Conservation (phyloP, 495 filamentous ascomycete species). For the Hypoxylon crocopeplum region DNA sequence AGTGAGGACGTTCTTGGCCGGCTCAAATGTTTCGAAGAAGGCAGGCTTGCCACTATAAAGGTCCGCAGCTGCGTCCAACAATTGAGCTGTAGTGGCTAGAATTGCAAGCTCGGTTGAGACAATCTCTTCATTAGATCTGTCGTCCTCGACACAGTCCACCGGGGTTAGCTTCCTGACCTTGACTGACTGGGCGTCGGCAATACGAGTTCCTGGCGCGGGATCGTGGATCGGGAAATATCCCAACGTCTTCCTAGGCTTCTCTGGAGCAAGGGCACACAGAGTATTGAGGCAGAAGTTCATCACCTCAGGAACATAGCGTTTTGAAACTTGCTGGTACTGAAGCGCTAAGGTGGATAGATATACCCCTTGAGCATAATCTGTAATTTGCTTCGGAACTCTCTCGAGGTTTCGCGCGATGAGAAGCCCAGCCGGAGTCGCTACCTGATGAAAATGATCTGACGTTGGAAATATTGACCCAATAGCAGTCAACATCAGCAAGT, state of each 20-base stretch:
- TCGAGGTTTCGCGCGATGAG: slow-evolving; percentile 84
- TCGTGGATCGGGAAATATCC: slow-evolving; percentile 70
- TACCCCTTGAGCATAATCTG: slow-evolving; percentile 74
- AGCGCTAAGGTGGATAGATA: slow-evolving; percentile 78
- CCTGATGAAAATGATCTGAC: slow-evolving; percentile 94
- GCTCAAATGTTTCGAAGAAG: slow-evolving; percentile 75
- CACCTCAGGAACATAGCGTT: slow-evolving; percentile 87
- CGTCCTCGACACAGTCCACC: slow-evolving; percentile 58
- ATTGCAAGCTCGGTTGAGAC: slow-evolving; percentile 63
- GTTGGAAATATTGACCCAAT: slow-evolving; percentile 88
- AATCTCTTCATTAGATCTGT: slow-evolving; percentile 43
- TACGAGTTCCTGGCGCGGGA: slow-evolving; percentile 60
- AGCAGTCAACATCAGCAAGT: slow-evolving; percentile 81
- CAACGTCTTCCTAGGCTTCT: slow-evolving; percentile 49
- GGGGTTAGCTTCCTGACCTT: slow-evolving; percentile 51
- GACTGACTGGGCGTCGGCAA: slow-evolving; percentile 45
- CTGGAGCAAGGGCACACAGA: slow-evolving; percentile 70
- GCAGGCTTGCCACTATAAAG: slow-evolving; percentile 72
- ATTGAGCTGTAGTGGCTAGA: slow-evolving; percentile 59
- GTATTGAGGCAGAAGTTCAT: slow-evolving; percentile 81
- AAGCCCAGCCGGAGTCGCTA: slow-evolving; percentile 87
- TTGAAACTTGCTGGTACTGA: slow-evolving; percentile 80
- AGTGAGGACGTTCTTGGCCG: slow-evolving; percentile 60
- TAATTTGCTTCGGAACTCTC: slow-evolving; percentile 65
- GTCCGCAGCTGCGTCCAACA: slow-evolving; percentile 66